phyloP scores from a whole-genome alignment of 352 stramenopile species.

The Pythium folliculosum region DNA sequence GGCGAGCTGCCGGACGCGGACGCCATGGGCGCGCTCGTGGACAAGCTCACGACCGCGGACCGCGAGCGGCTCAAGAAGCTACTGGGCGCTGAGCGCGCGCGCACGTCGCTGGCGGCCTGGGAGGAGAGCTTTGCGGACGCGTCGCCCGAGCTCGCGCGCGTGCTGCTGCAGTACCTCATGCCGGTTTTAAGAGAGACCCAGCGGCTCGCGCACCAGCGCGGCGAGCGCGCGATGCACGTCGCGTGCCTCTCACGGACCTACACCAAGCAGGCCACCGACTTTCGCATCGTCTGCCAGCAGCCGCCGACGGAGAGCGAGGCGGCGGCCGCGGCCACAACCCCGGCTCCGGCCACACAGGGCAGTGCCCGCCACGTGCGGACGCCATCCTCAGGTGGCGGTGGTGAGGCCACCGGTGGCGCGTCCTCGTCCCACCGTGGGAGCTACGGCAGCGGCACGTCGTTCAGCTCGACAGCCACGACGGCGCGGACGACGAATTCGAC shows the following conservation, averaged over 20 bases:
- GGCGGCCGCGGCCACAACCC: not conserved
- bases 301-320: not conserved
- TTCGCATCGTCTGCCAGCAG: slow-evolving; percentile 41
- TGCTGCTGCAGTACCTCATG: slow-evolving; percentile 60
- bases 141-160: slow-evolving; percentile 51
- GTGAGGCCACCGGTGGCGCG: not conserved
- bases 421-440: not conserved
- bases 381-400: not conserved
- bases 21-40: slow-evolving; percentile 39
- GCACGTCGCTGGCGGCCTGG: slow-evolving; percentile 17
- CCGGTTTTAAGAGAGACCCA: slow-evolving; percentile 44
- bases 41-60: slow-evolving; percentile 50
- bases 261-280: slow-evolving; percentile 60
- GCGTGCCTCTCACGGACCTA: slow-evolving; percentile 64
- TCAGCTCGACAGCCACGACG: too few species aligned
- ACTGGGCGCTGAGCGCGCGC: slow-evolving; percentile 36
- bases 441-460: not conserved
- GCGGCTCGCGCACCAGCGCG: slow-evolving; percentile 19
- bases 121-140: slow-evolving; percentile 54
- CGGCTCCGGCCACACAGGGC: too few species aligned
- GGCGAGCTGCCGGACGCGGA: slow-evolving; percentile 19
- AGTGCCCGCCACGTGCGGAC: too few species aligned
- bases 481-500: too few species aligned
- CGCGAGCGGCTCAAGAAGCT: slow-evolving; percentile 55
- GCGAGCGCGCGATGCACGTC: slow-evolving; percentile 24